Evolutionary conservation across 371 early-diverging fungal genomes (phyloP), one percentile per base, ranked within the genome.

Genomic region (Mortierella sp.): DNA sequence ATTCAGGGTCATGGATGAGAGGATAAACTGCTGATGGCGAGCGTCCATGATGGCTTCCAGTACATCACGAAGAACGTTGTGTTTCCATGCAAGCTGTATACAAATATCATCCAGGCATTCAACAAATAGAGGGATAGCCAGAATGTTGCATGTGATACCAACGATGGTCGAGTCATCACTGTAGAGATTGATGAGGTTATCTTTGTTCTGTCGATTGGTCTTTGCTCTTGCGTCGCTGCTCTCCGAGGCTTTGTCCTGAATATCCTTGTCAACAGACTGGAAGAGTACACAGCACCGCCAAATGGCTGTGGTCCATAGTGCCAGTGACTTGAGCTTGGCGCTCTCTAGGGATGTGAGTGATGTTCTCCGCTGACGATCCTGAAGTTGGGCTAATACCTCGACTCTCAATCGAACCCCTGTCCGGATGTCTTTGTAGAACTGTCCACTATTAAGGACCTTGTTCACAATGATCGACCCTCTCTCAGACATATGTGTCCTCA

Each of bases 241-340:
- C 44, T 59, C 45, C 37, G 9, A 37, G 37, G 37, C 5, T 37
- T 37, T 37, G 9, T 37, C 37, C 7, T 62, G 68, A 14, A 47
- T 66, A 29, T 75, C 77, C 55, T 65, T 67, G 23, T 81, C 72
- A 50, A 84, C 68, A 48, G 87, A 84, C 18, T 86, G 66, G 2
- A 87, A 77, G 45, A 85, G 84, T 4, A 88, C 30, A 5, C 82
- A 82, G 23, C 87, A 70, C 26, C 89, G 82, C 59, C 84, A 83
- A 51, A 88, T 70, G 1, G 87, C 87, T 0, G 88, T 81, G 9
- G 87, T 62, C 89, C 89, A 89, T 19, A 88, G 77, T 29, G 72
- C 75, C n/a, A 82, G 65, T 2, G 82, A 70, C 44, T 84, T 82
- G 5, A 83, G 66, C 29, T 79, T 83, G 15, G 74, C 62, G 7